phyloP scores from a whole-genome alignment of 1,284 basidiomycete species.

The Irpex sp. region DNA sequence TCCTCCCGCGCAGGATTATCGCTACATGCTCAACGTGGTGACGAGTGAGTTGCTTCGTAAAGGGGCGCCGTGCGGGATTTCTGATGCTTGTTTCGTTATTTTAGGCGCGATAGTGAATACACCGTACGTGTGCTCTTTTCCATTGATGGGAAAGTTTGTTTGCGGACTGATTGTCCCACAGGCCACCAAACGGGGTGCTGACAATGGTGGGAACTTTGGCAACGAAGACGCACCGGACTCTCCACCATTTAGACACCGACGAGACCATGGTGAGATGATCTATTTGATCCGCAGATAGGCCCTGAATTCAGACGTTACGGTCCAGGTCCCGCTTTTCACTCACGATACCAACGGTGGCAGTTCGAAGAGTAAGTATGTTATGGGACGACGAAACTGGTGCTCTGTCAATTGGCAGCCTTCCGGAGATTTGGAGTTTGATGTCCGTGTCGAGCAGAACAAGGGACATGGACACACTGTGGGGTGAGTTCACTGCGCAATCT shows the following conservation, averaged over 20 bases:
- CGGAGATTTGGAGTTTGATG: conserved; percentile 80
- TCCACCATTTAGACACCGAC: conserved; percentile 75
- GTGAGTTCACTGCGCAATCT: conserved; percentile 50
- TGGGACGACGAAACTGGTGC: conserved; percentile 91
- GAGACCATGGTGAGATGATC: conserved; percentile 69
- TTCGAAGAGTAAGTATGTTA: conserved; percentile 73
- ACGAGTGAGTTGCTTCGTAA: conserved; percentile 47
- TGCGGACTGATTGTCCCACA: conserved; percentile 22
- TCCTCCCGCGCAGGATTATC: conserved; percentile 57
- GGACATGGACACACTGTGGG: conserved; percentile 76
- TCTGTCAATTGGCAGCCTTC: conserved; percentile 58
- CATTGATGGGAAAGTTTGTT: conserved; percentile 4
- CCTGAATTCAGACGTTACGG: neutral
- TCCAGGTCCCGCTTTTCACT: conserved; percentile 74
- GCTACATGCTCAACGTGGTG: conserved; percentile 86
- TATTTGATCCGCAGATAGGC: neutral
- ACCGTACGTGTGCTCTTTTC: conserved; percentile 45
- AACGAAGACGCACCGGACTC: conserved; percentile 79
- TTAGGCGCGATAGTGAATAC: conserved; percentile 78
- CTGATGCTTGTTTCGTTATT: conserved; percentile 6
- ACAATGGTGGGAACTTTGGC: conserved; percentile 79
- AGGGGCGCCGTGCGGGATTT: neutral
- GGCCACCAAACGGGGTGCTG: conserved; percentile 76
- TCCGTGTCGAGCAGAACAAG: conserved; percentile 84
- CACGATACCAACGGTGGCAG: conserved; percentile 73